phyloP scores from a whole-genome alignment of 805 yeast species.

The Saccharomyces mikatae region DNA sequence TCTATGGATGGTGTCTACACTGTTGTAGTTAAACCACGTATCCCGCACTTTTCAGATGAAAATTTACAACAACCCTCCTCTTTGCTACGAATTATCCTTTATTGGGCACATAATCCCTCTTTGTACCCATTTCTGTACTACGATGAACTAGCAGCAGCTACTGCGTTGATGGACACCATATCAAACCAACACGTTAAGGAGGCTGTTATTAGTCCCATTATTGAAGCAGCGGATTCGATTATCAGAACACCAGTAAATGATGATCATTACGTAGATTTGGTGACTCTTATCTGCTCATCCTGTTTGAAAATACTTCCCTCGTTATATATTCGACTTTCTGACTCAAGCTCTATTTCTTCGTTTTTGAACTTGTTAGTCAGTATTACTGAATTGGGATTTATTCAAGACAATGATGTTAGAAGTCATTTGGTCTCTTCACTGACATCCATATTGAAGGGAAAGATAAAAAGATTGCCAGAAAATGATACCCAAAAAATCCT shows the following conservation, averaged over 20 bases:
- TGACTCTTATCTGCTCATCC: conserved; percentile 51
- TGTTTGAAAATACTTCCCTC: conserved; percentile 45
- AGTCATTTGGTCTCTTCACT: conserved; percentile 48
- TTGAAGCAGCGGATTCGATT: conserved; percentile 46
- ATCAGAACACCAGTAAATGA: conserved; percentile 35
- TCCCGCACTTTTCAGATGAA: conserved; percentile 60
- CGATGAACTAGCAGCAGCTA: conserved; percentile 48
- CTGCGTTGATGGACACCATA: conserved; percentile 49
- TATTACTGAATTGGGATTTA: conserved; percentile 50
- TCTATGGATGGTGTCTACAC: conserved; percentile 44
- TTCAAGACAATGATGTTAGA: conserved; percentile 48
- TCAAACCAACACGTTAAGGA: conserved; percentile 55
- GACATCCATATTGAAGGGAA: conserved; percentile 52
- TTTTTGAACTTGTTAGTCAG: conserved; percentile 44
- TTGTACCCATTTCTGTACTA: conserved; percentile 45
- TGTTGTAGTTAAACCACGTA: conserved; percentile 53
- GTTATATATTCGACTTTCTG: conserved; percentile 34
- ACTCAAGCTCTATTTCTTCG: conserved; percentile 41
- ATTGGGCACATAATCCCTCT: conserved; percentile 44
- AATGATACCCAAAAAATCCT: conserved; percentile 50
- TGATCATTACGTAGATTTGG: conserved; percentile 41
- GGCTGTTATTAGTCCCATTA: conserved; percentile 46
- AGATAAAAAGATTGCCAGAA: conserved; percentile 42
- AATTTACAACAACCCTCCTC: conserved; percentile 82
- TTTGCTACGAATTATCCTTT: conserved; percentile 53